Evolutionary conservation across 768 basidiomycete genomes (phyloP).

Genomic region (Lyophyllum atratum): DNA sequence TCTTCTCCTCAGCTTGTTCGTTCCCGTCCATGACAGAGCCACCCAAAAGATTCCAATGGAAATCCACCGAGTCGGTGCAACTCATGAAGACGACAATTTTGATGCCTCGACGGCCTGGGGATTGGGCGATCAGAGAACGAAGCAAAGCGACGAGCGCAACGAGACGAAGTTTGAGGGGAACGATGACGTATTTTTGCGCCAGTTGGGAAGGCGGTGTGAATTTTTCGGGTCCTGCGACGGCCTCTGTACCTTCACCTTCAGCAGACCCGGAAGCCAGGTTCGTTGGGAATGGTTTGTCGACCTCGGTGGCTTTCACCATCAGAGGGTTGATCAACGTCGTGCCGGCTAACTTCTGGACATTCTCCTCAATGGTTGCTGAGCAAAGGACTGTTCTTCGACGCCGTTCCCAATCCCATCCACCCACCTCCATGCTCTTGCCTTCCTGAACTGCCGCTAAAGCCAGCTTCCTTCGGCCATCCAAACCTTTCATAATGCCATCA

Average conservation of each 20-base stretch:
- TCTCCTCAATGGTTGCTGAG: slow-evolving; percentile 95
- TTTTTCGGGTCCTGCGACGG: slow-evolving; percentile 42
- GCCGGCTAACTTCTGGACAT: slow-evolving; percentile 92
- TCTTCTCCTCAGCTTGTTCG: slow-evolving; percentile 25
- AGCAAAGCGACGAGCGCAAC: slow-evolving; percentile 88
- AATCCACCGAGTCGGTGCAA: slow-evolving; percentile 98
- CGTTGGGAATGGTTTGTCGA: slow-evolving; percentile 32
- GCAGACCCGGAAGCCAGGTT: slow-evolving; percentile 16
- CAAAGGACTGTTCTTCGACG: slow-evolving; percentile 87
- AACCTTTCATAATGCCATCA: slow-evolving; percentile 80
- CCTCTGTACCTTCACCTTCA: slow-evolving; percentile 16
- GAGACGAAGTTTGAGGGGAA: slow-evolving; percentile 91
- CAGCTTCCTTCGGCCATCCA: slow-evolving; percentile 81
- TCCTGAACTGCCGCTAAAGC: slow-evolving; percentile 69
- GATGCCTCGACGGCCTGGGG: slow-evolving; percentile 48
- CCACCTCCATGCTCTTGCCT: slow-evolving; percentile 70
- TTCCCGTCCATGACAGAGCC: slow-evolving; percentile 63
- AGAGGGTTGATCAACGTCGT: slow-evolving; percentile 76
- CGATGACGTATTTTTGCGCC: slow-evolving; percentile 85
- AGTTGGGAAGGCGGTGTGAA: slow-evolving; percentile 96
- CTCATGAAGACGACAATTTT: slow-evolving; percentile 96
- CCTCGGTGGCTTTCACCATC: slow-evolving; percentile 76
- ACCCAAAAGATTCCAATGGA: slow-evolving; percentile 87
- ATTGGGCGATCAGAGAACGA: slow-evolving; percentile 73
- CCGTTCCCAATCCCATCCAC: slow-evolving; percentile 84